A percentile compares a stretch with the other conserved stretches of the same genome.
Evolutionary conservation across 108 stramenopile genomes (phyloP).

Genomic region (Skeletonema tropicum): DNA sequence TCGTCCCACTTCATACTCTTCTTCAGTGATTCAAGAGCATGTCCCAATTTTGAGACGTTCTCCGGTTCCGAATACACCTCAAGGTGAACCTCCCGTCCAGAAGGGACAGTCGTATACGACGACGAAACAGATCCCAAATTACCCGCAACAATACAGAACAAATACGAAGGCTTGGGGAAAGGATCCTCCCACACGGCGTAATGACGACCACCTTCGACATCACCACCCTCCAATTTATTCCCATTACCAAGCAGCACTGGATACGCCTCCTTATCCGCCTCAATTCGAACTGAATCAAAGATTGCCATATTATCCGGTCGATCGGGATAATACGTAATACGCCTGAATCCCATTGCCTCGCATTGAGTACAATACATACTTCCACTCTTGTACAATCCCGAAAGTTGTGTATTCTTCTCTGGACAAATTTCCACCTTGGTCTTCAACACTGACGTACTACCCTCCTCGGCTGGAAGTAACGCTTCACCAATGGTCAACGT

Average conservation of each 20-base stretch:
- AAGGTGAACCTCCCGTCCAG: conserved; percentile 62
- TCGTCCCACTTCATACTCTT: conserved; percentile 97
- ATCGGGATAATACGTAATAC: conserved; percentile 95
- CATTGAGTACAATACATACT: conserved; percentile 95
- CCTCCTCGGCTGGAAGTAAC: conserved; percentile 1
- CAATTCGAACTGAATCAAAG: conserved; percentile 77
- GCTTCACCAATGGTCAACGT: conserved; percentile 45
- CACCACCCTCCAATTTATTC: conserved; percentile 79
- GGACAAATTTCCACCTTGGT: conserved; percentile 82
- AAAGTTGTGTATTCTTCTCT: conserved; percentile 90
- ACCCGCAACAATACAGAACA: conserved; percentile 78
- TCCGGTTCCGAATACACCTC: conserved; percentile 71
- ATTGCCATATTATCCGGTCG: conserved; percentile 96
- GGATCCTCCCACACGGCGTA: conserved; percentile 85
- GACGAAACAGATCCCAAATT: conserved; percentile 50
- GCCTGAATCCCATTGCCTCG: conserved; percentile 82
- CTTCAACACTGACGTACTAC: conserved; percentile 32
- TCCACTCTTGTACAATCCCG: conserved; percentile 91
- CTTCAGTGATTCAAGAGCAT: conserved; percentile 77
- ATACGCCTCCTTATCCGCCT: conserved; percentile 76
- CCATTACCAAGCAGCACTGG: conserved; percentile 94
- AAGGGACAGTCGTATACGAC: conserved; percentile 20
- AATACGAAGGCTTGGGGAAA: conserved; percentile 73
- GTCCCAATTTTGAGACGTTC: conserved; percentile 70
- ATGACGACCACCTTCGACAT: conserved; percentile 53